phyloP scores from a whole-genome alignment of 108 stramenopile species.

The Nitzschia palea region DNA sequence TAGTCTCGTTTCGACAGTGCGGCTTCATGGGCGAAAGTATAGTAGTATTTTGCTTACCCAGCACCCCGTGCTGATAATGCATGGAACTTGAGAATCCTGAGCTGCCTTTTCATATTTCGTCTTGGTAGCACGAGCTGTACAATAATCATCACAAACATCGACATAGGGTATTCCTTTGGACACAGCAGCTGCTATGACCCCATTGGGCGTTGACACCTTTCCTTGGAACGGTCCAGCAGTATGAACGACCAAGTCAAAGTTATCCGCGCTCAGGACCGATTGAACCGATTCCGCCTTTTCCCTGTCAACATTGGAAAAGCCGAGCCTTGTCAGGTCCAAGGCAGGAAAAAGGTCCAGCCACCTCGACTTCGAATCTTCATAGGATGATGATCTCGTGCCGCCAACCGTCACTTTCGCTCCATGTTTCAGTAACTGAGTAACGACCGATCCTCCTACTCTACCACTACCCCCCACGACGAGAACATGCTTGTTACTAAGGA shows the following conservation, averaged over 20 bases:
- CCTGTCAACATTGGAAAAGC: conserved; percentile 38
- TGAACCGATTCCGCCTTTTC: conserved; percentile 31
- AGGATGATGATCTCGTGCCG: conserved; percentile 36
- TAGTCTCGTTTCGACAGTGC: too few relatives aligned
- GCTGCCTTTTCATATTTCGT: conserved; percentile 31
- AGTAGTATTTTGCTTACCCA: too few relatives aligned
- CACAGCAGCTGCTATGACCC: conserved; percentile 55
- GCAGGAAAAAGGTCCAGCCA: conserved; percentile 38
- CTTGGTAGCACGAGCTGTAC: conserved; percentile 64
- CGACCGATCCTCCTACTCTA: conserved; percentile 78
- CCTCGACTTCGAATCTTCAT: conserved; percentile 22
- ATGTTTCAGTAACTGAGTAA: conserved; percentile 40
- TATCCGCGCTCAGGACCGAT: neutral
- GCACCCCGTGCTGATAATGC: conserved; percentile 52
- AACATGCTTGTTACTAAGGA: conserved; percentile 19
- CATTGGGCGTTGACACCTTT: conserved; percentile 39
- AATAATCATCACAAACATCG: conserved; percentile 88
- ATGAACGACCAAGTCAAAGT: conserved; percentile 62
- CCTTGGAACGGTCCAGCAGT: conserved; percentile 90
- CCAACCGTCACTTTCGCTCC: conserved; percentile 51
- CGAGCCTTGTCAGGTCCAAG: neutral
- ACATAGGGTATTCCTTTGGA: conserved; percentile 56
- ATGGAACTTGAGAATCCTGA: conserved; percentile 33
- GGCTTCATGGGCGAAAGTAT: too few relatives aligned
- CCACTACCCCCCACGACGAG: conserved; percentile 82